Percentiles rank a stretch among this genome's conserved stretches.
These are phyloP conservation scores for Plasmodium knowlesi DNA, from an alignment of 169 alveolate genomes.

Conservation along the genomic window DNA sequence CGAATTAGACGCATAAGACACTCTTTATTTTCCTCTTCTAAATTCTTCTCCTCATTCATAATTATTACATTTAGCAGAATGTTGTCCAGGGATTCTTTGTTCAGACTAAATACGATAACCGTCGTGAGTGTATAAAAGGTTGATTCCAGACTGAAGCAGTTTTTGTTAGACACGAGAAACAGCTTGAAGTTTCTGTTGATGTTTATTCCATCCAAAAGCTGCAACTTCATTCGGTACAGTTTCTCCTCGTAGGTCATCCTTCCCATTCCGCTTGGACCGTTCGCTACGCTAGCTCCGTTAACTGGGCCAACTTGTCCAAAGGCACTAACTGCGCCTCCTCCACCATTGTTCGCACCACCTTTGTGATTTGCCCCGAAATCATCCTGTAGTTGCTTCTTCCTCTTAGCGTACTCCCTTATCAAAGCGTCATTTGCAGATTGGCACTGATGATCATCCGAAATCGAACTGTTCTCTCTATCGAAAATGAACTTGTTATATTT, in stretches of 20 bases:
- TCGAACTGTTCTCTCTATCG: constrained; percentile 13
- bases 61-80: constrained; percentile 57
- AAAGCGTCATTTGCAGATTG: constrained; percentile 10
- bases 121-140: constrained; percentile 41
- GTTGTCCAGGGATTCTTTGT: constrained; percentile 48
- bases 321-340: neutral
- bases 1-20: constrained; percentile 37
- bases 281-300: neutral
- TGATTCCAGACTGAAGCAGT: constrained; percentile 45
- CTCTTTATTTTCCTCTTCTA: constrained; percentile 65
- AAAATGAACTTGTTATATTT: constrained; percentile 51
- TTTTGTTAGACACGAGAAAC: constrained; percentile 55
- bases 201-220: constrained; percentile 11
- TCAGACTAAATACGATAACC: constrained; percentile 50
- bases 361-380: neutral
- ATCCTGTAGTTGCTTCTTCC: constrained; percentile 3
- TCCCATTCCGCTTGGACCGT: neutral
- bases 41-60: constrained; percentile 49
- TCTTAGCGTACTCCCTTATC: constrained; percentile 33
- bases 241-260: constrained; percentile 25
- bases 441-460: neutral
- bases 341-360: neutral
- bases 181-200: constrained; percentile 58
- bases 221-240: constrained; percentile 34
- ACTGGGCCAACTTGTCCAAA: neutral